Evolutionary conservation across 75 land plant genomes (phyloP).

Genomic region (Picea sitchensis): DNA sequence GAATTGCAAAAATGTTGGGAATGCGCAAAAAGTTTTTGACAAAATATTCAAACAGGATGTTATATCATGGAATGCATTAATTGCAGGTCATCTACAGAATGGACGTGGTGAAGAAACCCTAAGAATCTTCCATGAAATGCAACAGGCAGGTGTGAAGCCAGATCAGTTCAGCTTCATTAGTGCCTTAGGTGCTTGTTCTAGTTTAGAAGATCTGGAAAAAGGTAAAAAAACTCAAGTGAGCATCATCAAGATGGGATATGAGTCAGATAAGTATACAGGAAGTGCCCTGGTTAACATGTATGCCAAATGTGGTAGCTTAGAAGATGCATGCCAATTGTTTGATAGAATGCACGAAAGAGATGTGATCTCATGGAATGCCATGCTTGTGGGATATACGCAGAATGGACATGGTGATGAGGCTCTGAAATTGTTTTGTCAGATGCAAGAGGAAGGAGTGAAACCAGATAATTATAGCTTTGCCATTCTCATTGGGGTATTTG

Average conservation of each 20-base stretch:
- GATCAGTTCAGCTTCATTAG: constrained; percentile 41
- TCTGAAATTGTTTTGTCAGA: constrained; percentile 21
- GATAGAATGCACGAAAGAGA: not conserved
- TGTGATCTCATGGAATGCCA: constrained; percentile 28
- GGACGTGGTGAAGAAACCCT: constrained; percentile 32
- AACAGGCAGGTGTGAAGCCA: constrained; percentile 9
- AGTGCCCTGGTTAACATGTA: constrained; percentile 44
- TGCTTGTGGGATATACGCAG: constrained; percentile 32
- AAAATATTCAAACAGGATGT: constrained; percentile 11
- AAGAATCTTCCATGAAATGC: constrained; percentile 44
- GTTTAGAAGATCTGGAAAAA: constrained; percentile 16
- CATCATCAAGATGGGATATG: constrained; percentile 23
- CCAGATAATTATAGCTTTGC: constrained; percentile 19
- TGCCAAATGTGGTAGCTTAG: constrained; percentile 25
- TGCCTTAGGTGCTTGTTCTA: constrained; percentile 50
- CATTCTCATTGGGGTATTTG: constrained; percentile 19
- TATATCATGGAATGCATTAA: constrained; percentile 25
- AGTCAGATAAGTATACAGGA: constrained; percentile 33
- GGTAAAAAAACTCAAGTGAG: constrained; percentile 29
- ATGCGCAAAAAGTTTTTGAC: constrained; percentile 17
- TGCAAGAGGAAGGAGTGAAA: constrained; percentile 20
- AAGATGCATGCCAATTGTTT: constrained; percentile 19
- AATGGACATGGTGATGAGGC: constrained; percentile 20
- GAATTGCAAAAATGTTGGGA: constrained; percentile 13
- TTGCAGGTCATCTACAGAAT: constrained; percentile 27